These are phyloP conservation scores for Saccharum hybrid DNA, from an alignment of 202 grass and related monocot genomes.

Conservation along the genomic window DNA sequence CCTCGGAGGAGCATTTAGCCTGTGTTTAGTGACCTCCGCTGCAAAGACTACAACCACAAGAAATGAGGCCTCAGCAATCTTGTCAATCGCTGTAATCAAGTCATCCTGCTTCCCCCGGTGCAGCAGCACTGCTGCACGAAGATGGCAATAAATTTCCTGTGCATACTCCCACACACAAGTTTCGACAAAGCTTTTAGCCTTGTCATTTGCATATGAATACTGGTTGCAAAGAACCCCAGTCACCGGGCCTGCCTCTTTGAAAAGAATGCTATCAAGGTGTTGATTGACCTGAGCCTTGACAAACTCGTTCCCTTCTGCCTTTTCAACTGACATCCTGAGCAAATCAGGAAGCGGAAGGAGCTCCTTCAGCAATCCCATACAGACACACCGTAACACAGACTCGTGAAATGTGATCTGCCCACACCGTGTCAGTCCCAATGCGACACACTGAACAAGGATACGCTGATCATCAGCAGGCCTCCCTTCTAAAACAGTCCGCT, in stretches of 20 bases:
- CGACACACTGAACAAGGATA: conserved; percentile 65
- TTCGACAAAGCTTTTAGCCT: conserved; percentile 55
- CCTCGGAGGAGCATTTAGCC: conserved; percentile 53
- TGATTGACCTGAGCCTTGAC: conserved; percentile 47
- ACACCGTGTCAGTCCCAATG: conserved; percentile 64
- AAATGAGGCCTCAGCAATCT: conserved; percentile 81
- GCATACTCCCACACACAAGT: conserved; percentile 73
- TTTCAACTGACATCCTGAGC: conserved; percentile 50
- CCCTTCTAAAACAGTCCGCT: conserved; percentile 41
- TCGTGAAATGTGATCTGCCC: conserved; percentile 60
- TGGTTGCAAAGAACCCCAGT: conserved; percentile 81
- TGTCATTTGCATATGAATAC: conserved; percentile 64
- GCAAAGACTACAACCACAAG: conserved; percentile 86
- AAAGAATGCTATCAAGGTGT: conserved; percentile 65
- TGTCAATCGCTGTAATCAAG: conserved; percentile 60
- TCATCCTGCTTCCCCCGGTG: conserved; percentile 53
- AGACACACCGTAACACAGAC: conserved; percentile 58
- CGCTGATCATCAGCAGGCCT: conserved; percentile 22
- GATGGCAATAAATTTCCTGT: conserved; percentile 62
- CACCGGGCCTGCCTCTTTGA: conserved; percentile 76
- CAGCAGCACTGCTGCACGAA: conserved; percentile 57
- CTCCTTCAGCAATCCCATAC: conserved; percentile 61
- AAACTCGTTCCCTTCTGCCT: conserved; percentile 35
- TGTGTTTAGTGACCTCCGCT: conserved; percentile 62
- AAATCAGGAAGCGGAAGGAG: conserved; percentile 66